Percentiles rank a stretch among this genome's conserved stretches.
phyloP scores from a whole-genome alignment of 345 rosid genomes.

The Reutealis trisperma region DNA sequence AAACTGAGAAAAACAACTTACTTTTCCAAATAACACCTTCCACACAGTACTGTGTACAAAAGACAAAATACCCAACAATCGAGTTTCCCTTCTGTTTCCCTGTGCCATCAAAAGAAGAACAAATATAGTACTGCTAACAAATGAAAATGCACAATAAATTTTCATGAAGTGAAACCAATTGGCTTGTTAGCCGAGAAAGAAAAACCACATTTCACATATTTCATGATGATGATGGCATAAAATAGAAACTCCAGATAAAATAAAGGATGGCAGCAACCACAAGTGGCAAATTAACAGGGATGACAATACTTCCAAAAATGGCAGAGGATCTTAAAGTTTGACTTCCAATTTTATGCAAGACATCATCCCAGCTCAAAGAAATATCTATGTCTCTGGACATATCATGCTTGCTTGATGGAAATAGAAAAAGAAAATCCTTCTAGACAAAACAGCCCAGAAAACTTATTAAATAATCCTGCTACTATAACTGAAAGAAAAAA shows the following conservation, averaged over 20 bases:
- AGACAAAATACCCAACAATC: conserved; percentile 84
- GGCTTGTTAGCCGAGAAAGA: background rate
- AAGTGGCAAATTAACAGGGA: background rate
- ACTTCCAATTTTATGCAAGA: background rate
- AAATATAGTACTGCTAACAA: background rate
- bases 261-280: too few relatives aligned
- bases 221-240: background rate
- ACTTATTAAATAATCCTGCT: background rate
- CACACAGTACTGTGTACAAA: conserved; percentile 96
- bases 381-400: background rate
- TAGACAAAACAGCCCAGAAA: background rate
- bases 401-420: background rate
- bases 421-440: background rate
- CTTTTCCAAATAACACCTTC: conserved; percentile 98
- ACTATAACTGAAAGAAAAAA: background rate
- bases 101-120: conserved; percentile 29
- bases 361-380: background rate
- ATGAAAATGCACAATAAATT: background rate
- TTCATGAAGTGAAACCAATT: conserved; percentile 1
- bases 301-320: background rate
- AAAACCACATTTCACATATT: background rate
- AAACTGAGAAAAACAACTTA: conserved; percentile 24
- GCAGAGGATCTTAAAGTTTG: background rate
- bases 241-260: background rate
- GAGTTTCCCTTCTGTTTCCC: conserved; percentile 98